Percentiles rank a stretch among this genome's conserved stretches.
These are phyloP conservation scores for Begonia fuchsioides DNA, from an alignment of 306 rosid genomes.

Conservation along the genomic window DNA sequence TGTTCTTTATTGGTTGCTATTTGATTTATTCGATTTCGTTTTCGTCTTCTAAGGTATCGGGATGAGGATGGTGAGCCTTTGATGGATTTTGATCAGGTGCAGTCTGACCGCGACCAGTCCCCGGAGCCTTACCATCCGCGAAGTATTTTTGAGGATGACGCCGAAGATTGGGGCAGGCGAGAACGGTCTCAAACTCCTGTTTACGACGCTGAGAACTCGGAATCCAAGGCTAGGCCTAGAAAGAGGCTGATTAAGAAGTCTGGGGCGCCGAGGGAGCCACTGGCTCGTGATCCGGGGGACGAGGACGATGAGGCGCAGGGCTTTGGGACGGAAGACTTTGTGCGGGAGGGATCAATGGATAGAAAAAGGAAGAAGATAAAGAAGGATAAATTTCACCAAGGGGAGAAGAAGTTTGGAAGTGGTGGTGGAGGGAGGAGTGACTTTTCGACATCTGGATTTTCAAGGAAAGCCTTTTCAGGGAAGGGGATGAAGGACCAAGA, in stretches of 20 bases:
- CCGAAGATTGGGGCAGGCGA: constrained; percentile 38
- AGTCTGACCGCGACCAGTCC: constrained; percentile 54
- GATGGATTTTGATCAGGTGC: constrained; percentile 75
- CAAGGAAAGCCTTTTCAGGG: constrained; percentile 46
- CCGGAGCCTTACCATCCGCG: constrained; percentile 44
- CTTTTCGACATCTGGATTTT: constrained; percentile 12
- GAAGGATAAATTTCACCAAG: constrained; percentile 67
- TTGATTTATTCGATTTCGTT: background rate
- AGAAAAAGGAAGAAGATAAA: constrained; percentile 25
- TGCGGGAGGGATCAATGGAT: constrained; percentile 33
- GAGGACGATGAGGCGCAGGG: constrained; percentile 36
- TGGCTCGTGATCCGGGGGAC: constrained; percentile 37
- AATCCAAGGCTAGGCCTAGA: constrained; percentile 50
- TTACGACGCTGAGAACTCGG: constrained; percentile 35
- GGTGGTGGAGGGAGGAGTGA: constrained; percentile 23
- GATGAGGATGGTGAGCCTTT: constrained; percentile 92
- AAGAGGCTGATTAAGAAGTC: constrained; percentile 83
- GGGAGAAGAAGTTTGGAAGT: constrained; percentile 42
- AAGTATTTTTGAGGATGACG: constrained; percentile 27
- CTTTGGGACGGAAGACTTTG: constrained; percentile 20
- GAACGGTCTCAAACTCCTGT: constrained; percentile 77
- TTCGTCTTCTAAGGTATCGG: constrained; percentile 45
- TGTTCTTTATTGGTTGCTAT: too few species aligned
- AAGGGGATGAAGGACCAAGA: constrained; percentile 65
- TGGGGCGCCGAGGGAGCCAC: constrained; percentile 20